Conservation (phyloP, 768 basidiomycete genomes). For the Ramaria sp. region DNA sequence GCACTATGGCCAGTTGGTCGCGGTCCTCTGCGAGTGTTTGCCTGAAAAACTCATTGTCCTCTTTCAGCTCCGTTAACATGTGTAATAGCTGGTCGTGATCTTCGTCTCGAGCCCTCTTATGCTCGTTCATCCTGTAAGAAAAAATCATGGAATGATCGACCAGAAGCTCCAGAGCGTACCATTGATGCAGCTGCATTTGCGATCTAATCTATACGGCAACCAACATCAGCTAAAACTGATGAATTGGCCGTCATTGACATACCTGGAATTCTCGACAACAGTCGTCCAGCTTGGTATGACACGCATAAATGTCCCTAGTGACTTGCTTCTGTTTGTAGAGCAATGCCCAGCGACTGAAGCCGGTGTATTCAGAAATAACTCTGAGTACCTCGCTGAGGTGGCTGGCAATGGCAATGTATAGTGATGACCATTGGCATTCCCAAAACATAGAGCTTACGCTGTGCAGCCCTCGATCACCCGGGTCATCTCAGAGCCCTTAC, state of each 20-base stretch:
- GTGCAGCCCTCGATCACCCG: neutral
- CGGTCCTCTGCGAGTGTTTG: constrained; percentile 24
- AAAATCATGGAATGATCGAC: neutral
- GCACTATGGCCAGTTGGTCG: constrained; percentile 30
- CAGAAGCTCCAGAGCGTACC: neutral
- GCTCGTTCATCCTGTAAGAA: constrained; percentile 30
- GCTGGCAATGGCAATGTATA: constrained; percentile 11
- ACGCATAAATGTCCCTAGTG: constrained; percentile 31
- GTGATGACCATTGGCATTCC: neutral
- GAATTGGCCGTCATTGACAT: constrained; percentile 6
- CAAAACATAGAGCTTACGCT: constrained; percentile 20
- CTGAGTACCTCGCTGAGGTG: constrained; percentile 25
- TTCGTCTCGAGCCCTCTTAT: constrained; percentile 25
- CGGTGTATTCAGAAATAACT: constrained; percentile 36
- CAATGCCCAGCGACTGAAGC: constrained; percentile 27
- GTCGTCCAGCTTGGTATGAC: constrained; percentile 34
- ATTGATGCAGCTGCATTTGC: constrained; percentile 33
- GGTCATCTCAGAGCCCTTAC: neutral
- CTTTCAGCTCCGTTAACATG: constrained; percentile 31
- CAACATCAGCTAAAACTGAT: neutral
- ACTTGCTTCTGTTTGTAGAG: constrained; percentile 38
- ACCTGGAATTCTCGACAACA: constrained; percentile 41
- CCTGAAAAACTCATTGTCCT: constrained; percentile 28
- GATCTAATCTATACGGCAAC: constrained; percentile 29
- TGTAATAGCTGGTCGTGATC: constrained; percentile 36